Percentiles rank a stretch among this genome's conserved stretches.
These are phyloP conservation scores for Mycena capillaripes DNA, from an alignment of 768 basidiomycete genomes.

Conservation along the genomic window DNA sequence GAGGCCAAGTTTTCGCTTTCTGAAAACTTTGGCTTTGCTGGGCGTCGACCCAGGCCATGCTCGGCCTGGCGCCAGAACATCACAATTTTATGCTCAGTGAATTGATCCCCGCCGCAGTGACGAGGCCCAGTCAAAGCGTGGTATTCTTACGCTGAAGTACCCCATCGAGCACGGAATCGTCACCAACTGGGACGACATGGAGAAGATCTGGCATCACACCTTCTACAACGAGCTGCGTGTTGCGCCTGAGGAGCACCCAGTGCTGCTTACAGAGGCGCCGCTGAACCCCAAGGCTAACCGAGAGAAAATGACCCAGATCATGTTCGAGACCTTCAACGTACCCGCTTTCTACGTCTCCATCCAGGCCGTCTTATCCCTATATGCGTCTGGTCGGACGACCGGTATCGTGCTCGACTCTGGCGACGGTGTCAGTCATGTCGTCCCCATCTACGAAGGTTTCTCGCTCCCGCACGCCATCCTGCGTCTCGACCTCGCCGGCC, in stretches of 20 bases:
- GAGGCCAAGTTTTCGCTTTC: too few species aligned
- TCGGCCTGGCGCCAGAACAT: too few species aligned
- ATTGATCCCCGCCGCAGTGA: constrained; percentile 61
- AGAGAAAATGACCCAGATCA: constrained; percentile 84
- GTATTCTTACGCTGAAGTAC: constrained; percentile 84
- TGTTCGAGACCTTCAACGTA: constrained; percentile 84
- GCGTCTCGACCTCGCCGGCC: constrained; percentile 75
- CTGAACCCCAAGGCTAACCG: constrained; percentile 82
- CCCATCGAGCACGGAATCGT: constrained; percentile 59
- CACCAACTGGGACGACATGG: constrained; percentile 40
- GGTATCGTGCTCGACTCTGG: constrained; percentile 85
- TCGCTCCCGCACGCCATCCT: constrained; percentile 77
- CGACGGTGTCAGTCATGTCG: constrained; percentile 80
- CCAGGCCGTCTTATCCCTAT: constrained; percentile 78
- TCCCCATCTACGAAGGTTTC: constrained; percentile 83
- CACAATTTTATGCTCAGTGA: not conserved
- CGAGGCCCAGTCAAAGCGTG: constrained; percentile 81
- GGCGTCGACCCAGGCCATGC: too few species aligned
- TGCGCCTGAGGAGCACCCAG: constrained; percentile 81
- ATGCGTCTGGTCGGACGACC: constrained; percentile 79
- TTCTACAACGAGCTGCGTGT: constrained; percentile 85
- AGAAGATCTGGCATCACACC: constrained; percentile 59
- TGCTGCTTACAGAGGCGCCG: constrained; percentile 78
- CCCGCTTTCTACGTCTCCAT: constrained; percentile 82
- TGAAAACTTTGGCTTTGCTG: too few species aligned